Base-by-base conservation (phyloP, 495 filamentous ascomycete genomes). In the Podospora tetraspora region DNA sequence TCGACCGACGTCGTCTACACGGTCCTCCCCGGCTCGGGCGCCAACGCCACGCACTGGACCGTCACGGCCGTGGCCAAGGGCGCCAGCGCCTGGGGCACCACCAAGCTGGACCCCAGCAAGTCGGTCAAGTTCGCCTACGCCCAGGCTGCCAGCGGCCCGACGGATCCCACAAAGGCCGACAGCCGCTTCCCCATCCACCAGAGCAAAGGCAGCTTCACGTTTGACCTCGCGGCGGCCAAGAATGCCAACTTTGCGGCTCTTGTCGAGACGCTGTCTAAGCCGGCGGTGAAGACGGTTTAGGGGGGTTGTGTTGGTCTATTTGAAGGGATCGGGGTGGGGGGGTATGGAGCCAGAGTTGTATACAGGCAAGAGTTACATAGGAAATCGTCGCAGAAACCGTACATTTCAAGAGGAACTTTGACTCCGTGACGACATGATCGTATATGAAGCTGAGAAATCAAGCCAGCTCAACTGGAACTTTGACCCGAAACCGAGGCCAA, bases 181-280 rank as follows among this genome's bases (percentile, higher is more conserved):
- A 77, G 75, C 63, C 76, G 77, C 22, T 76, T 83, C 58, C 68
- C 77, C 63, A 82, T 83, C 64, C 80, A 82, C 69, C 76, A 79
- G 21, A 72, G 74, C 23, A 70, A 74, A 58, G 78, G 74, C 11
- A 79, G 74, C 69, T 83, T 74, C 68, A 70, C 65, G 0, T 63
- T 76, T 23, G 79, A 83, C 68, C 68, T 83, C 25, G 75, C 75
- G 13, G 72, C 72, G 24, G 76, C 77, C 22, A 75, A 79, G 71
- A 76, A 79, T 21, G 74, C 76, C 37, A 71, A 82, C 65, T 83
- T 82, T 66, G 68, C 58, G 23, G 69, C 73, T 12, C 71, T 75
- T 25, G 75, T 80, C 29, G 64, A 71, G 34, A 71, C 74, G 68
- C 60, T 74, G 3, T 21, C 65, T 29, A 66, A 66, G 67, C 57